These are phyloP conservation scores for Echeveria elegans DNA, from an alignment of 164 flowering plant species.

Conservation along the genomic window DNA sequence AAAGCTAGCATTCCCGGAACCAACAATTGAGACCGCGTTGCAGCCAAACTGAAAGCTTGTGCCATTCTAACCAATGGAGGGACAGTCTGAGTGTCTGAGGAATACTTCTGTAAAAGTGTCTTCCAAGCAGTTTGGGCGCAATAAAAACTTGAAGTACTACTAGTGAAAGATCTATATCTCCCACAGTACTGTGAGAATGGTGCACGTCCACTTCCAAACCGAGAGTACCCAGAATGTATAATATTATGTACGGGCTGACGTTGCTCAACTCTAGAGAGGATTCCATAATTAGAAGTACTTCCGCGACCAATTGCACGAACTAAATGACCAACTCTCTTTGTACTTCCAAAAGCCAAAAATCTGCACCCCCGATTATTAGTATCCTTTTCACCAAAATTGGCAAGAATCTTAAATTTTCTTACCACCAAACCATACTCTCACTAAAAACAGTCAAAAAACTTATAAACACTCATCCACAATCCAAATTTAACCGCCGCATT, in stretches of 20 bases:
- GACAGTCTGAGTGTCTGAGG: conserved; percentile 16
- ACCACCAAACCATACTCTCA: not conserved
- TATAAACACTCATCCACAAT: not conserved
- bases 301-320: not conserved
- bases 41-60: conserved; percentile 58
- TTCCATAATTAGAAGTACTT: not conserved
- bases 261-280: not conserved
- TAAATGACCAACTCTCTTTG: not conserved
- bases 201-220: conserved; percentile 16
- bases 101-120: conserved; percentile 26
- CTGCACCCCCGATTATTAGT: not conserved
- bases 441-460: not conserved
- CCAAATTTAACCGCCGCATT: too few relatives aligned
- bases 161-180: conserved; percentile 12
- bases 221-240: conserved; percentile 16
- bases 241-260: not conserved
- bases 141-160: conserved; percentile 20
- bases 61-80: conserved; percentile 38
- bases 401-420: not conserved
- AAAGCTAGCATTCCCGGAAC: conserved; percentile 55
- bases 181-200: conserved; percentile 12
- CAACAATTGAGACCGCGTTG: conserved; percentile 38
- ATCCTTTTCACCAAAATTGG: not conserved
- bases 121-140: conserved; percentile 55
- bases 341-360: not conserved